phyloP scores from a whole-genome alignment of 441 rosid genomes.

The Croton setiger region DNA sequence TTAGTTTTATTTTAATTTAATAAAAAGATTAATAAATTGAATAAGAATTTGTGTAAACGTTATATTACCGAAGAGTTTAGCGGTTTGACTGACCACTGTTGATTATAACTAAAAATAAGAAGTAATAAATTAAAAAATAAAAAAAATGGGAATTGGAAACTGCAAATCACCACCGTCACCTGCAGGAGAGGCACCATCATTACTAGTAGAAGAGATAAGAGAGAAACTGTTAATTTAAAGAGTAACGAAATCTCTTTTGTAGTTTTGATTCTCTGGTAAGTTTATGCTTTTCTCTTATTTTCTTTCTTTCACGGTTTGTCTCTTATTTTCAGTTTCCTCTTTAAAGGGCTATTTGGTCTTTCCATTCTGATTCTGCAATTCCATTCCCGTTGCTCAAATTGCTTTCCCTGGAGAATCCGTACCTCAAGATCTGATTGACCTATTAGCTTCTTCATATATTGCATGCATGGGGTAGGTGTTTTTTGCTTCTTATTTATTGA shows the following conservation, averaged over 20 bases:
- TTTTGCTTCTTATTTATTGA: conserved; percentile 5
- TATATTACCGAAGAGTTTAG: too few relatives aligned
- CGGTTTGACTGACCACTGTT: too few relatives aligned
- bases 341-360: conserved; percentile 28
- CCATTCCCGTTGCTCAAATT: conserved; percentile 12
- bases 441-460: conserved; percentile 10
- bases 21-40: too few relatives aligned
- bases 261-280: background rate
- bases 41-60: too few relatives aligned
- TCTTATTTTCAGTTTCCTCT: background rate
- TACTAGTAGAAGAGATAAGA: too few relatives aligned
- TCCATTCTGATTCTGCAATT: conserved; percentile 21
- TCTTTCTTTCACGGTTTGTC: background rate
- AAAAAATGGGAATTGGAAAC: too few relatives aligned
- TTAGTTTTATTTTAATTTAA: too few relatives aligned
- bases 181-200: too few relatives aligned
- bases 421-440: conserved; percentile 31
- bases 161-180: too few relatives aligned
- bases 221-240: background rate
- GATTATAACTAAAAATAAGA: too few relatives aligned
- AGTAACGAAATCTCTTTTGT: background rate
- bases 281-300: background rate
- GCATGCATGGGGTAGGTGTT: conserved; percentile 63
- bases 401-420: conserved; percentile 10
- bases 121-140: too few relatives aligned